Evolutionary conservation across 2,329 filamentous ascomycete genomes (phyloP).

Genomic region (Cryphonectria nitschkei): DNA sequence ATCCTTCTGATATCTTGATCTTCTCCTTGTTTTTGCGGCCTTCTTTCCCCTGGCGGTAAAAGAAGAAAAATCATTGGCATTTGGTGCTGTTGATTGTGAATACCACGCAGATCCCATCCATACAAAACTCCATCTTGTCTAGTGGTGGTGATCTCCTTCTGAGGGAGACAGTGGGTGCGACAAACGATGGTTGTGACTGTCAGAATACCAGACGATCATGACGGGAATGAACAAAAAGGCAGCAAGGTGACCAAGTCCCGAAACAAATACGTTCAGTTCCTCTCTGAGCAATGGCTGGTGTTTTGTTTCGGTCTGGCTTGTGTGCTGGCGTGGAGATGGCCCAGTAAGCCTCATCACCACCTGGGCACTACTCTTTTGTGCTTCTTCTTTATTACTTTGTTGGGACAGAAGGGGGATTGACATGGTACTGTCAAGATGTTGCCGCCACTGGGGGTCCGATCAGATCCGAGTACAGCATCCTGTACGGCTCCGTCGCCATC

Average conservation of each 20-base stretch:
- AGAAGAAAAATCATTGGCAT: neutral
- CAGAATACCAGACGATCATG: neutral
- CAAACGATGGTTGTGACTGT: slow-evolving; percentile 25
- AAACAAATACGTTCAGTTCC: slow-evolving; percentile 35
- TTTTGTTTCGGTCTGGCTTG: slow-evolving; percentile 60
- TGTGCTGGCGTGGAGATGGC: slow-evolving; percentile 51
- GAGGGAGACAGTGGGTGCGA: slow-evolving; percentile 9
- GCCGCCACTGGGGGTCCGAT: slow-evolving; percentile 52
- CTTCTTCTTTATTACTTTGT: neutral
- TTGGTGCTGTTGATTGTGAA: slow-evolving; percentile 1
- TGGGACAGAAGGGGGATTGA: neutral
- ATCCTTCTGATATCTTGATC: neutral
- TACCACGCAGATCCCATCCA: neutral
- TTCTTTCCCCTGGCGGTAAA: too few relatives aligned
- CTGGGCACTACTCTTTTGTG: neutral
- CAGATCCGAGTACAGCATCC: slow-evolving; percentile 61
- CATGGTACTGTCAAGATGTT: slow-evolving; percentile 41
- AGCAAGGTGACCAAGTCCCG: neutral
- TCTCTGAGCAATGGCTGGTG: slow-evolving; percentile 66
- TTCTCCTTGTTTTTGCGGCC: too few relatives aligned
- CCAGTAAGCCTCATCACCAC: slow-evolving; percentile 39
- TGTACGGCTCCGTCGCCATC: slow-evolving; percentile 70
- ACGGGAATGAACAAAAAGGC: neutral
- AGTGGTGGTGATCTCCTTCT: neutral
- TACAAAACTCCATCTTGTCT: neutral